Percentiles rank a stretch among this genome's conserved stretches.
These are phyloP conservation scores for Fusarium coicis DNA, from an alignment of 2,329 filamentous ascomycete species.

Conservation along the genomic window DNA sequence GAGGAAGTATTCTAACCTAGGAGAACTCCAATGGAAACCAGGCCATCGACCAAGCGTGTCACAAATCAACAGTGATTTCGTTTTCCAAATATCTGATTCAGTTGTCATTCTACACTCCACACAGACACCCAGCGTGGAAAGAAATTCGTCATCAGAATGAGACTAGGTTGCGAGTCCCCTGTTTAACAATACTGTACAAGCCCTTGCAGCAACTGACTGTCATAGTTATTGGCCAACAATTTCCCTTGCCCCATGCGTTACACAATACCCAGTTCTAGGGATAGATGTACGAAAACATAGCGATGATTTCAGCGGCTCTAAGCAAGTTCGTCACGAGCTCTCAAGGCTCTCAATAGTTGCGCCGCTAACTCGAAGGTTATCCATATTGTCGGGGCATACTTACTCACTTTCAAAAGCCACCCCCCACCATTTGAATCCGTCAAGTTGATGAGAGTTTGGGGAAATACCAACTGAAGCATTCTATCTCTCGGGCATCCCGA, in stretches of 20 bases:
- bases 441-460: background rate
- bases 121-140: background rate
- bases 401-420: background rate
- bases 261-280: constrained; percentile 4
- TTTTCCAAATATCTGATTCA: background rate
- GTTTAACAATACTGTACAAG: background rate
- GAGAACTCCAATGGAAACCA: background rate
- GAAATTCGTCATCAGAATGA: constrained; percentile 11
- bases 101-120: background rate
- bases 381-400: background rate
- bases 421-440: background rate
- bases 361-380: background rate
- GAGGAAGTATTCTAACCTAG: background rate
- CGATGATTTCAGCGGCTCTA: background rate
- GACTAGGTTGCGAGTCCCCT: constrained; percentile 16
- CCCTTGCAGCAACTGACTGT: constrained; percentile 13
- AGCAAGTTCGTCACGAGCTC: background rate
- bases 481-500: background rate
- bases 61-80: background rate
- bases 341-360: background rate
- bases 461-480: background rate
- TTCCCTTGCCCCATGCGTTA: constrained; percentile 21
- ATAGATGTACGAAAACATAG: background rate
- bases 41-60: background rate
- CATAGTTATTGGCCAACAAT: constrained; percentile 32